Evolutionary conservation across 441 rosid genomes (phyloP).

Genomic region (Gossypium gossypioides): DNA sequence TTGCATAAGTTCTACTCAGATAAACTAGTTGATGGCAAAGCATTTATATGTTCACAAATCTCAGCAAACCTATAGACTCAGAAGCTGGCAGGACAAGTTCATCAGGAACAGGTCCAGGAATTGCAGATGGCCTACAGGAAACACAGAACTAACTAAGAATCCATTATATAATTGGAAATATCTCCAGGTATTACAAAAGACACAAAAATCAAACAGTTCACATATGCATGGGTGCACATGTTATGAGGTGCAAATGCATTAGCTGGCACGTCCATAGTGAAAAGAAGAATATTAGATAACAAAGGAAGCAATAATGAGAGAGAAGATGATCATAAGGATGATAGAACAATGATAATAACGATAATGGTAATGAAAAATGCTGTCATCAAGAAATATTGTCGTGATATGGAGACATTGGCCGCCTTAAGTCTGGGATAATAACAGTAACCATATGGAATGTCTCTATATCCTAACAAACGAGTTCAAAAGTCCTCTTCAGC

Average conservation of each 20-base stretch:
- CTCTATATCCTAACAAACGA: background rate
- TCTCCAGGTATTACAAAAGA: background rate
- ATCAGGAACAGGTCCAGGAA: slow-evolving; percentile 91
- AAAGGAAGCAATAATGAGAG: background rate
- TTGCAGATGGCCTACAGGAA: slow-evolving; percentile 65
- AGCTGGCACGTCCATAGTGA: background rate
- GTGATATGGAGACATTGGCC: background rate
- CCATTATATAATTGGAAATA: background rate
- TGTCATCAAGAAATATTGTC: background rate
- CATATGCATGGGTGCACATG: background rate
- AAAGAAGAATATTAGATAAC: background rate
- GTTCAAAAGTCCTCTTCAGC: background rate
- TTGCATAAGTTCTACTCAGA: background rate
- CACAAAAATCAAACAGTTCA: background rate
- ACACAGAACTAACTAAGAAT: background rate
- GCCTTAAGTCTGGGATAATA: background rate
- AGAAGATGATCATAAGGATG: background rate
- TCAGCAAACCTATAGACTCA: slow-evolving; percentile 79
- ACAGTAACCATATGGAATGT: background rate
- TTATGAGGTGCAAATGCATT: background rate
- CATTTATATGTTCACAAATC: slow-evolving; percentile 19
- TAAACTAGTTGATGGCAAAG: background rate
- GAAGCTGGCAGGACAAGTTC: slow-evolving; percentile 77
- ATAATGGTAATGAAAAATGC: background rate
- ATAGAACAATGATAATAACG: background rate